Evolutionary conservation across 2,329 filamentous ascomycete genomes (phyloP), one percentile per base, ranked within the genome.

Genomic region (Phialophora expanda): DNA sequence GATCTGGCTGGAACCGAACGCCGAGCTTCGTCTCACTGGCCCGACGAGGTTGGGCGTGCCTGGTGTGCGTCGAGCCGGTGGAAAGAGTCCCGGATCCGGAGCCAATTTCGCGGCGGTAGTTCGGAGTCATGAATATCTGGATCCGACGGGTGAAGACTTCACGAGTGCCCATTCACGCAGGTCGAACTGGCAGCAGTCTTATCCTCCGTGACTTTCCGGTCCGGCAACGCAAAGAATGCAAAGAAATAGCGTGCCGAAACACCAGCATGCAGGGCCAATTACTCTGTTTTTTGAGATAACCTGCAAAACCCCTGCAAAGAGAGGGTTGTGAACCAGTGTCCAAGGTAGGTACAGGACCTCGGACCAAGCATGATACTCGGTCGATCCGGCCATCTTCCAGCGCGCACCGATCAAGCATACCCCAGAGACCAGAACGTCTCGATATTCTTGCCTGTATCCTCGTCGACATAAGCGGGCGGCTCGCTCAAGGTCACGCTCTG

Each of bases 401-500:
- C 34, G 17, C 38, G 14, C 7, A 26, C 32, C 11, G 26, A 17
- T 75, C 68, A 84, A 56, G 82, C 82, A 75, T 80, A 80, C 5
- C 82, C 82, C 61, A 84, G 70, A 5, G 68, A 77, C 79, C 79
- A 81, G 70, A 85, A 85, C 3, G 68, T 78, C 65, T 82, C 79
- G 20, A 85, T 71, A 70, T 85, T 85, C 66, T 74, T 77, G 68
- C 70, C 75, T 30, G 78, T 81, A 66, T 83, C 82, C 51, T 79
- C 80, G 68, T 85, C 83, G 24, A 84, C 81, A 69, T 77, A 82
- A 2, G 78, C 77, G 20, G 78, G 79, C 3, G 77, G 77, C 32
- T 80, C 75, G 0, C 82, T 77, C 30, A 84, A 73, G 0, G 83
- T 84, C 11, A 83, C 81, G n/a, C 74, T 77, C 12, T 82, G 76